Percentiles rank a stretch among this genome's conserved stretches.
Conservation (phyloP, 805 yeast genomes). For the Debaryomyces prosopidis region DNA sequence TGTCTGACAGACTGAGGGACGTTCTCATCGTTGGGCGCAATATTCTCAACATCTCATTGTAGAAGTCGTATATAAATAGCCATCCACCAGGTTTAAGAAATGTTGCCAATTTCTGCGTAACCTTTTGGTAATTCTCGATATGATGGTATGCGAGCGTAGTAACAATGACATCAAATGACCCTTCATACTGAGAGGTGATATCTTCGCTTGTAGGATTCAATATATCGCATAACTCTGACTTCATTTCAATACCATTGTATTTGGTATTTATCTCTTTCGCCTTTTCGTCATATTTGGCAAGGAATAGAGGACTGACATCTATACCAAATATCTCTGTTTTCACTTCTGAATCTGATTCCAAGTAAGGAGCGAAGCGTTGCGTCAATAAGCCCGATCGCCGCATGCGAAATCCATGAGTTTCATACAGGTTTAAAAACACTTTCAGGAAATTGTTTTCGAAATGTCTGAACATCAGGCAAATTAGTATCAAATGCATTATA, state of each 20-base stretch:
- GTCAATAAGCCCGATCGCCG: constrained; percentile 43
- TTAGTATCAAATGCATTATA: constrained; percentile 10
- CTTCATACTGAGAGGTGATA: constrained; percentile 13
- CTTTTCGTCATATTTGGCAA: constrained; percentile 13
- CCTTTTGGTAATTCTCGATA: constrained; percentile 28
- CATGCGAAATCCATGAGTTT: constrained; percentile 43
- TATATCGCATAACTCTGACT: constrained; percentile 23
- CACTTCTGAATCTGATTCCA: constrained; percentile 15
- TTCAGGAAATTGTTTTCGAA: constrained; percentile 6
- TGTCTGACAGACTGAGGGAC: constrained; percentile 26
- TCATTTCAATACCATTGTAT: constrained; percentile 2
- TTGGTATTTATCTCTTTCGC: constrained; percentile 9
- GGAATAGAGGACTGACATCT: constrained; percentile 32
- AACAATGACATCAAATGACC: constrained; percentile 29
- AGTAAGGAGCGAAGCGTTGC: constrained; percentile 28
- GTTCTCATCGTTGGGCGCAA: constrained; percentile 16
- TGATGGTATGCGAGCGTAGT: constrained; percentile 44
- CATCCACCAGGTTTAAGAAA: constrained; percentile 35
- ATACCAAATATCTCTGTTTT: constrained; percentile 30
- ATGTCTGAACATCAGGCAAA: constrained; percentile 13
- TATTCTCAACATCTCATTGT: constrained; percentile 31
- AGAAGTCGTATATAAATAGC: constrained; percentile 38
- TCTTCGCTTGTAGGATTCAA: constrained; percentile 16
- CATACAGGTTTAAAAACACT: constrained; percentile 18
- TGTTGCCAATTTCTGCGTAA: constrained; percentile 28